Percentiles rank a stretch among this genome's conserved stretches.
Conservation (phyloP, 768 basidiomycete species). For the Dendrothele bispora region DNA sequence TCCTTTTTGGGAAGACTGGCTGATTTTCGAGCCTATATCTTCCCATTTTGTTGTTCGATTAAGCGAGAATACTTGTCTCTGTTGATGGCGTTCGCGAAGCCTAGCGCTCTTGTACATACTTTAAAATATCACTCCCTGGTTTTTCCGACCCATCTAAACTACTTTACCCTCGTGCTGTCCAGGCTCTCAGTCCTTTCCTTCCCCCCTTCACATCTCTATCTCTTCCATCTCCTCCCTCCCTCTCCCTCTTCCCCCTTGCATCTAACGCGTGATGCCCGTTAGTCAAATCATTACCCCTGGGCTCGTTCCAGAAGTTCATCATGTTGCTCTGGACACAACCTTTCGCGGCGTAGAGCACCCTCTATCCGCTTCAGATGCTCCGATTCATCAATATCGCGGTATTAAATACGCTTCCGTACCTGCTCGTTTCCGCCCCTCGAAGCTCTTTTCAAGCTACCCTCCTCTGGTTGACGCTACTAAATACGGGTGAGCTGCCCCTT, state of each 20-base stretch:
- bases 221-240: background rate
- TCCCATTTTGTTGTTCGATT: no score
- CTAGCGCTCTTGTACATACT: no score
- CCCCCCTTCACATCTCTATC: no score
- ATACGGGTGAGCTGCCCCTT: slow-evolving; percentile 53
- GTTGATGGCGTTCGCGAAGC: no score
- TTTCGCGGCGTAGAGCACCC: slow-evolving; percentile 67
- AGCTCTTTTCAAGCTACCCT: slow-evolving; percentile 57
- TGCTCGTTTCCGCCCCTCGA: slow-evolving; percentile 75
- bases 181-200: no score
- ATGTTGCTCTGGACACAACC: slow-evolving; percentile 56
- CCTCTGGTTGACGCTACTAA: slow-evolving; percentile 60
- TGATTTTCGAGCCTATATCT: no score
- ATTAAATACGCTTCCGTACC: slow-evolving; percentile 78
- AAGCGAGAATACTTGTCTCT: no score
- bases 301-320: slow-evolving; percentile 34
- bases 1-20: no score
- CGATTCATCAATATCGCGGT: slow-evolving; percentile 72
- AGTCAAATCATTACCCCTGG: background rate
- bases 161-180: no score
- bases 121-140: no score
- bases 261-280: background rate
- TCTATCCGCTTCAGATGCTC: slow-evolving; percentile 52
- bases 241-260: background rate
- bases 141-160: no score